Conservation (phyloP, 192 early-diverging fungal genomes). For the Coemansia sp. region DNA sequence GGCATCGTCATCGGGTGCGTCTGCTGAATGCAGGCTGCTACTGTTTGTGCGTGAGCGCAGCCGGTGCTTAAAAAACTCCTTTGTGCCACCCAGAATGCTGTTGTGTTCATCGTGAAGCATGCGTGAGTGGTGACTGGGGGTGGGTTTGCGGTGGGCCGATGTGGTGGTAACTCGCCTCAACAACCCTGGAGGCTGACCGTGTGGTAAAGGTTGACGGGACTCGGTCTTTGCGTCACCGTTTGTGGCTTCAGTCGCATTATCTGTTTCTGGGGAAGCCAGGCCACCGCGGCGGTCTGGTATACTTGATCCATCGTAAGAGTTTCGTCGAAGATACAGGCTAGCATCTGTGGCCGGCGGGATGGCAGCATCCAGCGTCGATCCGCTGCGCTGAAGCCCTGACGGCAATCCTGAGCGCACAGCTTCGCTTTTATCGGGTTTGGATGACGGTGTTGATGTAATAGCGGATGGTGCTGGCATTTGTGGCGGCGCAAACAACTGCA, state of each 20-base stretch:
- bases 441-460: background rate
- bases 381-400: conserved; percentile 21
- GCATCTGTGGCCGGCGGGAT: background rate
- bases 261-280: conserved; percentile 1
- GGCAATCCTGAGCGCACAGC: background rate
- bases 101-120: conserved; percentile 6
- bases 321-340: conserved; percentile 16
- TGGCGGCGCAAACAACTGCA: conserved; percentile 18
- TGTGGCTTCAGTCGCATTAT: background rate
- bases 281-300: conserved; percentile 15
- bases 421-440: background rate
- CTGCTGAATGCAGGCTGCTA: conserved; percentile 11
- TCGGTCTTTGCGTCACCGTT: background rate
- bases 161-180: conserved; percentile 40
- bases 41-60: conserved; percentile 42
- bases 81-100: conserved; percentile 39
- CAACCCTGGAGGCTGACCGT: conserved; percentile 17
- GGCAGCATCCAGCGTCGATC: conserved; percentile 13
- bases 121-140: background rate
- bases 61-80: conserved; percentile 41
- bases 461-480: background rate
- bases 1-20: background rate
- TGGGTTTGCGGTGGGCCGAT: conserved; percentile 24
- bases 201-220: background rate
- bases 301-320: conserved; percentile 35